Evolutionary conservation across 108 stramenopile species (phyloP).

Genomic region (Pseudonitzschia multiseries): DNA sequence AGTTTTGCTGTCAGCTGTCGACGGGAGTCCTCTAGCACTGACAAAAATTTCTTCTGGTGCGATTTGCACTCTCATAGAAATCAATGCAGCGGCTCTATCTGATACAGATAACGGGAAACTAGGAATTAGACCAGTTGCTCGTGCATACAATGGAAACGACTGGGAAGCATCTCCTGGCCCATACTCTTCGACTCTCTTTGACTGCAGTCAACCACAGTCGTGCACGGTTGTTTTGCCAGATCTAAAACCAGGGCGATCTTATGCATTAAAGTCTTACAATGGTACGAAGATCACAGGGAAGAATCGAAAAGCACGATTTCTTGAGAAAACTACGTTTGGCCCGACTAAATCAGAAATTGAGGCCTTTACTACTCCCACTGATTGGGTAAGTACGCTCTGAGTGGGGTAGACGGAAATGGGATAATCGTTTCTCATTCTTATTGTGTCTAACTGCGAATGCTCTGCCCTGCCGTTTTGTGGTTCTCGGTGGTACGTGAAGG

Average conservation of each 20-base stretch:
- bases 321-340: conserved; percentile 43
- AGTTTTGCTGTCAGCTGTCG: background rate
- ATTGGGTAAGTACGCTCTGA: conserved; percentile 3
- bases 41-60: background rate
- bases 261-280: background rate
- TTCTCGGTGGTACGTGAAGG: background rate
- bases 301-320: conserved; percentile 32
- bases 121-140: conserved; percentile 22
- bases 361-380: background rate
- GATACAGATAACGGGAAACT: background rate
- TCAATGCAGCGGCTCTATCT: background rate
- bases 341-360: conserved; percentile 22
- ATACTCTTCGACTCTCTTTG: conserved; percentile 2
- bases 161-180: conserved; percentile 33
- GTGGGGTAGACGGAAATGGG: background rate
- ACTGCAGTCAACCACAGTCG: background rate
- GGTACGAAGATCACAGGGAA: conserved; percentile 5
- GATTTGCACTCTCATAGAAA: background rate
- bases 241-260: background rate
- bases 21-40: background rate
- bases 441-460: background rate
- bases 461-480: background rate
- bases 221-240: conserved; percentile 2
- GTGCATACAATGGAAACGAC: conserved; percentile 30
- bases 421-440: background rate